Percentiles rank a stretch among this genome's conserved stretches.
phyloP scores from a whole-genome alignment of 2,329 filamentous ascomycete genomes.

The Penicillium thymicola region DNA sequence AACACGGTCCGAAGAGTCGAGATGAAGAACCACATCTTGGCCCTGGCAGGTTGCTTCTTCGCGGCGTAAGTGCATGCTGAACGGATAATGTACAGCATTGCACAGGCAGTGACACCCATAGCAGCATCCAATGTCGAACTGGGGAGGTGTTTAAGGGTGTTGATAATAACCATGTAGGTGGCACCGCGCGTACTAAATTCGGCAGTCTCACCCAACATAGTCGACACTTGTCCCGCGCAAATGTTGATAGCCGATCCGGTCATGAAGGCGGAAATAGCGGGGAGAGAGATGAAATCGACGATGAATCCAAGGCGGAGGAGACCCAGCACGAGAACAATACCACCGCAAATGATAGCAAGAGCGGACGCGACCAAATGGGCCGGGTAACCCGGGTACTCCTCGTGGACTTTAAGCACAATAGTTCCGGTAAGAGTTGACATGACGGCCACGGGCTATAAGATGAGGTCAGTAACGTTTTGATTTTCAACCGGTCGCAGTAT shows the following conservation, averaged over 20 bases:
- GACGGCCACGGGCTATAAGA: constrained; percentile 78
- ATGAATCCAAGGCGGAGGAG: constrained; percentile 80
- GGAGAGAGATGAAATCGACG: constrained; percentile 87
- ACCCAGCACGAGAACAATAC: constrained; percentile 74
- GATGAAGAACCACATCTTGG: constrained; percentile 83
- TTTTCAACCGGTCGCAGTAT: neutral
- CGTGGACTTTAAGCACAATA: constrained; percentile 65
- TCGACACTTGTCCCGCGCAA: constrained; percentile 74
- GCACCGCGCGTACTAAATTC: constrained; percentile 68
- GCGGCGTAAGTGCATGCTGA: constrained; percentile 62
- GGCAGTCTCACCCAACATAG: constrained; percentile 70
- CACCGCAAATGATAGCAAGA: constrained; percentile 72
- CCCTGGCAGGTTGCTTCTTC: constrained; percentile 64
- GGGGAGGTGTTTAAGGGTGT: constrained; percentile 70
- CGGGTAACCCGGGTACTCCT: constrained; percentile 54
- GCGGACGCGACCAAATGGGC: constrained; percentile 70
- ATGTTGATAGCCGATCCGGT: constrained; percentile 93
- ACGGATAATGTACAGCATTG: constrained; percentile 74
- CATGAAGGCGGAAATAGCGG: constrained; percentile 93
- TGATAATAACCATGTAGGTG: constrained; percentile 79
- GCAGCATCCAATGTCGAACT: constrained; percentile 72
- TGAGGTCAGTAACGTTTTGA: neutral
- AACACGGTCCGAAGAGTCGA: constrained; percentile 87
- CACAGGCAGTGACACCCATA: constrained; percentile 79
- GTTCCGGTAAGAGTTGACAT: constrained; percentile 88